A percentile compares a stretch with the other conserved stretches of the same genome.
Evolutionary conservation across 2,329 filamentous ascomycete genomes (phyloP).

Genomic region (Cladosporium sphaerospermum): DNA sequence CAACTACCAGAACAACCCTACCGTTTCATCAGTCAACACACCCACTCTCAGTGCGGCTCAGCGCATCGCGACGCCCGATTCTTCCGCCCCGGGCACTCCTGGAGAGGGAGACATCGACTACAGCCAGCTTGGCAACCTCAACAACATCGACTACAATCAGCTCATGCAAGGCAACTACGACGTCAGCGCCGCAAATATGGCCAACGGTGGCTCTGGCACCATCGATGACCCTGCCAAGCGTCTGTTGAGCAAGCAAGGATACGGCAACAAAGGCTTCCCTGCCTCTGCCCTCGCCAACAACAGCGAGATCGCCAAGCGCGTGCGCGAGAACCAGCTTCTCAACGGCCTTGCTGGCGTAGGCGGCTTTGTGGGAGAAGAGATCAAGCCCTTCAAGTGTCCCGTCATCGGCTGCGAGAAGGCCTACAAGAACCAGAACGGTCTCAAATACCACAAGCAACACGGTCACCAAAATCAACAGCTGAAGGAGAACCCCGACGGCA

Average conservation of each 20-base stretch:
- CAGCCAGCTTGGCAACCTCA: conserved; percentile 35
- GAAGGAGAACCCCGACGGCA: conserved; percentile 93
- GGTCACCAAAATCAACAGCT: conserved; percentile 95
- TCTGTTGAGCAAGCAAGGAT: conserved; percentile 72
- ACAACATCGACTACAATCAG: conserved; percentile 28
- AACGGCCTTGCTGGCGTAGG: conserved; percentile 45
- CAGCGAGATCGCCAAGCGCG: conserved; percentile 63
- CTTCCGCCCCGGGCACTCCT: conserved; percentile 63
- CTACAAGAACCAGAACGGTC: conserved; percentile 98
- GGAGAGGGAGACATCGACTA: conserved; percentile 59
- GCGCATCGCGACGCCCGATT: conserved; percentile 56
- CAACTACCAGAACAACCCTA: conserved; percentile 81
- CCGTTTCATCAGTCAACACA: conserved; percentile 94
- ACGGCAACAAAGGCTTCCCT: conserved; percentile 46
- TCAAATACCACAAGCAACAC: conserved; percentile 85
- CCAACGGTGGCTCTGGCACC: conserved; percentile 41
- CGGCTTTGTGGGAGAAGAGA: conserved; percentile 67
- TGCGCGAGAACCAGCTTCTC: conserved; percentile 59
- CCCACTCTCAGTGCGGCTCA: conserved; percentile 70
- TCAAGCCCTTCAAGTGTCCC: conserved; percentile 95
- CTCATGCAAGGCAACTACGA: conserved; percentile 36
- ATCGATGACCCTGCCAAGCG: conserved; percentile 96
- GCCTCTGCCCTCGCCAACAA: conserved; percentile 63
- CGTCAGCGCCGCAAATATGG: conserved; percentile 43
- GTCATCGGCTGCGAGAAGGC: conserved; percentile 98